Percentiles rank a stretch among this genome's conserved stretches.
Evolutionary conservation across 1,284 basidiomycete species (phyloP).

Genomic region (Ustilago nuda): DNA sequence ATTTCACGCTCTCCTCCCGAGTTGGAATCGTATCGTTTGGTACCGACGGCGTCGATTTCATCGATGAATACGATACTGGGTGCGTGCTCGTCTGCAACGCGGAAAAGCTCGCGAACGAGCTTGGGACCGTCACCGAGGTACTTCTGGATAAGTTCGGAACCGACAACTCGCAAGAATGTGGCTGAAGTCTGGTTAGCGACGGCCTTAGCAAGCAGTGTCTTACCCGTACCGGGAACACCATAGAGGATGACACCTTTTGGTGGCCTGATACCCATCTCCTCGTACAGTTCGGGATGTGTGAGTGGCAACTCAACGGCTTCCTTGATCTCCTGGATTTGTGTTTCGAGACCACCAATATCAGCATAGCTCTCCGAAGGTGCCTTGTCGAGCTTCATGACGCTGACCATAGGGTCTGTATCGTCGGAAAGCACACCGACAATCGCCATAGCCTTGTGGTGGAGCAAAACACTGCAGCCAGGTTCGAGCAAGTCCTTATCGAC

Average conservation of each 20-base stretch:
- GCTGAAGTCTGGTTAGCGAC: slow-evolving; percentile 99
- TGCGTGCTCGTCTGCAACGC: slow-evolving; percentile 71
- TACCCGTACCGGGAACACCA: slow-evolving; percentile 97
- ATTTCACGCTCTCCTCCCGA: slow-evolving; percentile 72
- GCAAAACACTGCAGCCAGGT: slow-evolving; percentile 91
- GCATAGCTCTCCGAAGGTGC: slow-evolving; percentile 99
- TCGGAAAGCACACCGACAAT: slow-evolving; percentile 96
- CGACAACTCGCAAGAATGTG: slow-evolving; percentile 96
- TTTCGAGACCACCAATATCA: slow-evolving; percentile 95
- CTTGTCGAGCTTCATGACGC: slow-evolving; percentile 95
- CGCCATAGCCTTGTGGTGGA: slow-evolving; percentile 96
- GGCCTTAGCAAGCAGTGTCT: slow-evolving; percentile 96
- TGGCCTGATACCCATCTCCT: slow-evolving; percentile 99
- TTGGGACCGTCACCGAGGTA: slow-evolving; percentile 89
- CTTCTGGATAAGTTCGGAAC: slow-evolving; percentile 98
- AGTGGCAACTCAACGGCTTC: slow-evolving; percentile 98
- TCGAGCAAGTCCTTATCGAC: slow-evolving; percentile 99
- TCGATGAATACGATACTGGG: slow-evolving; percentile 72
- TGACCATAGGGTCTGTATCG: slow-evolving; percentile 97
- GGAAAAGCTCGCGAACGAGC: slow-evolving; percentile 71
- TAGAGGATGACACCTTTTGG: slow-evolving; percentile 99
- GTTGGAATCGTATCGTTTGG: slow-evolving; percentile 72
- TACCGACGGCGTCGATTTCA: slow-evolving; percentile 72
- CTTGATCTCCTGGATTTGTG: slow-evolving; percentile 99
- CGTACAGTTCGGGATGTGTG: slow-evolving; percentile 97